Conservation (phyloP, 192 early-diverging fungal genomes). For the Coemansia reversa region DNA sequence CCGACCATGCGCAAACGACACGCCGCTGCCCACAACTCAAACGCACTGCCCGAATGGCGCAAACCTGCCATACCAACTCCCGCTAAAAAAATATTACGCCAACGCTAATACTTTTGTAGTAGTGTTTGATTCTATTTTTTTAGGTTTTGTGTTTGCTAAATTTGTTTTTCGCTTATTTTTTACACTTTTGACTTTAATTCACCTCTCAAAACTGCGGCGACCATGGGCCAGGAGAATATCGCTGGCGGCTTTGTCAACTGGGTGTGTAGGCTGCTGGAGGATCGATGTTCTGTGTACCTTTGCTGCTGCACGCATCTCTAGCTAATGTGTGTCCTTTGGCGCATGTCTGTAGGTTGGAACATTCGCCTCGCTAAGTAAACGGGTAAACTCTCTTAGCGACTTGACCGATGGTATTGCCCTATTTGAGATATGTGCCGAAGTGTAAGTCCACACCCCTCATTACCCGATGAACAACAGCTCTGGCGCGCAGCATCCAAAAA, state of each 20-base stretch:
- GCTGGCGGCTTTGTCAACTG: constrained; percentile 52
- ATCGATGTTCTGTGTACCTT: background rate
- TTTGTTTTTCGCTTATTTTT: background rate
- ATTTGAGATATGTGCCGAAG: constrained; percentile 77
- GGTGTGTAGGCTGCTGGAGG: constrained; percentile 23
- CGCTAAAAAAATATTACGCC: too few species aligned
- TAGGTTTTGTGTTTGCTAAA: too few species aligned
- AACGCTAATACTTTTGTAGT: too few species aligned
- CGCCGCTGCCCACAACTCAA: too few species aligned
- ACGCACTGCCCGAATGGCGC: too few species aligned
- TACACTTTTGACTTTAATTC: background rate
- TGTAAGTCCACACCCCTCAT: constrained; percentile 60
- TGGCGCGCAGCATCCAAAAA: background rate
- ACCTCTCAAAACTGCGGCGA: background rate
- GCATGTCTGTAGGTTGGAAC: constrained; percentile 37
- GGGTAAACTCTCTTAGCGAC: constrained; percentile 55
- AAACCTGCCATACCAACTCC: too few species aligned
- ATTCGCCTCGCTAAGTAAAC: constrained; percentile 43
- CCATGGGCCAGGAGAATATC: constrained; percentile 49
- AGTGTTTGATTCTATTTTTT: too few species aligned
- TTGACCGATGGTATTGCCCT: constrained; percentile 77
- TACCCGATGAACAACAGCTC: background rate
- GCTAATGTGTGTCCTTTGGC: constrained; percentile 6
- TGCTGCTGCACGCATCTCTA: constrained; percentile 4
- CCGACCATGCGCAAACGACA: too few species aligned